phyloP scores from a whole-genome alignment of 352 stramenopile genomes.

The Aphanomyces euteiches region DNA sequence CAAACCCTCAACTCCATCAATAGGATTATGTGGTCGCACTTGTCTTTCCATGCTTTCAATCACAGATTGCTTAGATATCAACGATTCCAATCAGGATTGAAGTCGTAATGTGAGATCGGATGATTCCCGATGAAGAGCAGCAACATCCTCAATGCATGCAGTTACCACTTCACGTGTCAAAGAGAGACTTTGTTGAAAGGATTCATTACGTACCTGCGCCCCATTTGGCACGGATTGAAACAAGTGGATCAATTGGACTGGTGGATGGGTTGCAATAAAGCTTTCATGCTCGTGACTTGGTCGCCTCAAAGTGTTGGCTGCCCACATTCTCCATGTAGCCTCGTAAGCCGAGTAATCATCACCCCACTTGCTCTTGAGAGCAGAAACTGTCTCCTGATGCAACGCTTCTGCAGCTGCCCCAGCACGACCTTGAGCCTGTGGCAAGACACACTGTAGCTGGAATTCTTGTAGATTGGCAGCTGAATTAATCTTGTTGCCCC shows the following conservation, averaged over 20 bases:
- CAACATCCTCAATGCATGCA: conserved; percentile 8
- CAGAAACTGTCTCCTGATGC: conserved; percentile 17
- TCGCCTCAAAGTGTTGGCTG: conserved; percentile 22
- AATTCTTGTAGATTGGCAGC: not conserved
- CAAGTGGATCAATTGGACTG: conserved; percentile 7
- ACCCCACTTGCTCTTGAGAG: conserved; percentile 25
- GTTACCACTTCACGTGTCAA: conserved; percentile 28
- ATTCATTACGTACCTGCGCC: not conserved
- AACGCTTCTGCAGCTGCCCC: conserved; percentile 25
- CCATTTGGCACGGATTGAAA: conserved; percentile 14
- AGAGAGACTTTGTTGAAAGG: not conserved
- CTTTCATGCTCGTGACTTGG: conserved; percentile 2
- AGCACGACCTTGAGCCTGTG: not conserved
- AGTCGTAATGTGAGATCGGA: conserved; percentile 13
- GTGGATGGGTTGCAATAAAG: conserved; percentile 28
- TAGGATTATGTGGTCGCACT: conserved; percentile 8
- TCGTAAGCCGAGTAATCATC: conserved; percentile 14
- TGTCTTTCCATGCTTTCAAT: conserved; percentile 21
- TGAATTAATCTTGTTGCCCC: not conserved
- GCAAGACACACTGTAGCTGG: not conserved
- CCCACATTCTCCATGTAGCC: conserved; percentile 32
- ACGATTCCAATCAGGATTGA: not conserved
- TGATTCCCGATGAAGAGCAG: conserved; percentile 1
- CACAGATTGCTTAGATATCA: conserved; percentile 1
- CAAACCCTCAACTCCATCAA: conserved; percentile 20